Conservation (phyloP, 352 stramenopile species). For the Pythium insidiosum region DNA sequence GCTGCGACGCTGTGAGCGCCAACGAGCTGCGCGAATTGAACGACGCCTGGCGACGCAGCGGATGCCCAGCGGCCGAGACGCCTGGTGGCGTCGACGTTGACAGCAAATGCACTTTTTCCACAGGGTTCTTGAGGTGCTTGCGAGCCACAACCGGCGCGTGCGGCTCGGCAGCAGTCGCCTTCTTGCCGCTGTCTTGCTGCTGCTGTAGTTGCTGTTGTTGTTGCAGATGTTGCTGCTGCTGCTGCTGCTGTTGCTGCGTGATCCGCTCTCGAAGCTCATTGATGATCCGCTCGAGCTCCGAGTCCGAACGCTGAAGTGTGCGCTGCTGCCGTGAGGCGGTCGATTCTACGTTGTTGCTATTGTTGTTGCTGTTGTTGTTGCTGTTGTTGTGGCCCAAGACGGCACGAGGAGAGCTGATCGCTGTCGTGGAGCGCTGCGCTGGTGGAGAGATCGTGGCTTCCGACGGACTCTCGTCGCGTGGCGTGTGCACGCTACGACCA, state of each 20-base stretch:
- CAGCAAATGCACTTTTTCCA: conserved; percentile 36
- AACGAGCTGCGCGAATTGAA: no score
- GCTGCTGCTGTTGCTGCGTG: conserved; percentile 22
- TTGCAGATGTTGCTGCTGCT: conserved; percentile 4
- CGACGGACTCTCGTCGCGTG: no score
- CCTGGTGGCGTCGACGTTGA: conserved; percentile 2
- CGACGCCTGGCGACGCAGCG: conserved; percentile 13
- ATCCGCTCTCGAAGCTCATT: conserved; percentile 49
- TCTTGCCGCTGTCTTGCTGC: conserved; percentile 1
- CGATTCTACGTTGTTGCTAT: neutral
- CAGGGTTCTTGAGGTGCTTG: conserved; percentile 54
- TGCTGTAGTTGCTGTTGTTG: conserved; percentile 1
- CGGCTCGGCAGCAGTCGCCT: neutral
- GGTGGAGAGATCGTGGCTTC: no score
- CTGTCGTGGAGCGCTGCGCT: no score
- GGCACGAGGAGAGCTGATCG: no score
- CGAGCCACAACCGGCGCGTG: no score
- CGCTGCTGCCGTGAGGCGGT: neutral
- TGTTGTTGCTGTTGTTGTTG: no score
- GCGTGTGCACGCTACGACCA: no score
- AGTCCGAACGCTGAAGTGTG: conserved; percentile 30
- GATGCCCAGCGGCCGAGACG: neutral
- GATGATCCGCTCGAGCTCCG: conserved; percentile 64
- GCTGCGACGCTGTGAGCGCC: neutral
- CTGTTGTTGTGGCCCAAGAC: no score